Evolutionary conservation across 164 flowering plant species (phyloP), one percentile per base, ranked within the genome.

Genomic region (Santalum album): DNA sequence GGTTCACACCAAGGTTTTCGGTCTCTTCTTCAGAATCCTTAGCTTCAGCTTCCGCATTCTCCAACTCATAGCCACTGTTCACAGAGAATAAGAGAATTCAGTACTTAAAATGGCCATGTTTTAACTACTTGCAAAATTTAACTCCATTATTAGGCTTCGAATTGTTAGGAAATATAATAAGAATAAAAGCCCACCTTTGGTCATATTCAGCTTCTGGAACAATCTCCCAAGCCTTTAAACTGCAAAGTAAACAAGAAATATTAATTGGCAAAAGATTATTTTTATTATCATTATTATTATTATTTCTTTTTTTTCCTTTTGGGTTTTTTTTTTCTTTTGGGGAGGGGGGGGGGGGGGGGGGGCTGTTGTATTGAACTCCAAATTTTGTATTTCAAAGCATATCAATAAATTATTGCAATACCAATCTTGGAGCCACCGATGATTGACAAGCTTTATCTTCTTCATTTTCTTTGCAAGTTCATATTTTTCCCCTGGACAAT

Each of bases 391-490:
- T 29, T 29, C 34, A 29, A 4, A 29, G 9, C 6, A 3, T 29
- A 29, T 4, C 34, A 29, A 29, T n/a, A n/a, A 29, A 29, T 29
- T 4, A 29, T 3, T 29, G 34, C 22, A 60, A 20, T 77, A 94
- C 99, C 99, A 82, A 59, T 87, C 96, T 65, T 94, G 96, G 71
- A 94, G 64, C 99, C 99, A 94, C 36, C 56, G 76, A 70, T 94
- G 96, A 66, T 90, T 94, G 36, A 94, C 86, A 51, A 90, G 83
- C 69, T 81, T 87, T 67, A 83, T 86, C 54, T 35, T 73, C 69
- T 68, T 69, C 55, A 80, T 42, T 67, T 72, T 90, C 75, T 80
- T 86, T 43, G 94, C 97, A 61, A 94, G 83, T 50, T 85, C 87
- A 69, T 87, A 94, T 59, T 94, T 94, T 65, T 94, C 96, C 36